A percentile compares a stretch with the other conserved stretches of the same genome.
Evolutionary conservation across 805 yeast species (phyloP).

Genomic region (Monosporozyma solicola): DNA sequence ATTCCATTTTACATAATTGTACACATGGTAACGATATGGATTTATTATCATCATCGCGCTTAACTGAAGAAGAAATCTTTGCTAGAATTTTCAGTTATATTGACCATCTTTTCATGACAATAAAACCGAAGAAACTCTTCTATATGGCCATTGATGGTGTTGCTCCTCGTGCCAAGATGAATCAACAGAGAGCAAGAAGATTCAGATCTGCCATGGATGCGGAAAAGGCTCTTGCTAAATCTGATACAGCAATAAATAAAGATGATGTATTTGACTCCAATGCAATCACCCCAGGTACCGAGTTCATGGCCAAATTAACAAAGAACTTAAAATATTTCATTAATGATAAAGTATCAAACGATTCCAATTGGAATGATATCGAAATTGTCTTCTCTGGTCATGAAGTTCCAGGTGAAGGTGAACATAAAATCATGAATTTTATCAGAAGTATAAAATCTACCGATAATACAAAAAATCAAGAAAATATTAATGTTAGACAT

Average conservation of each 20-base stretch:
- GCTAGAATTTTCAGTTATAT: constrained; percentile 89
- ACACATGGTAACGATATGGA: constrained; percentile 76
- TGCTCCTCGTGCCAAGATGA: constrained; percentile 98
- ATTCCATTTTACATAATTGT: constrained; percentile 88
- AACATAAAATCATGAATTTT: constrained; percentile 92
- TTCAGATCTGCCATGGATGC: constrained; percentile 92
- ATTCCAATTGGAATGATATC: constrained; percentile 74
- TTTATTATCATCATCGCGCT: constrained; percentile 45
- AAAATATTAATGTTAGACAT: constrained; percentile 70
- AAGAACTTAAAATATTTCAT: constrained; percentile 76
- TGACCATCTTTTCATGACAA: constrained; percentile 82
- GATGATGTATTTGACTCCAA: constrained; percentile 82
- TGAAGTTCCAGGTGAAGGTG: constrained; percentile 98
- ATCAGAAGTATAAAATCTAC: constrained; percentile 74
- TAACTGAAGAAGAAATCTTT: constrained; percentile 87
- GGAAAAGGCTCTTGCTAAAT: constrained; percentile 66
- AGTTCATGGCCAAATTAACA: constrained; percentile 86
- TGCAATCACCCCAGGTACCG: constrained; percentile 94
- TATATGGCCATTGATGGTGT: constrained; percentile 99
- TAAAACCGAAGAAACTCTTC: constrained; percentile 76
- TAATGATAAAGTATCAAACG: constrained; percentile 79
- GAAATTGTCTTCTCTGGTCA: constrained; percentile 80
- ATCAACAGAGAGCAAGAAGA: constrained; percentile 93
- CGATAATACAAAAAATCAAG: constrained; percentile 39
- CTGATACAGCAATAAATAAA: constrained; percentile 55